phyloP scores from a whole-genome alignment of 2,329 filamentous ascomycete genomes.

The Alternaria triticimaculans region DNA sequence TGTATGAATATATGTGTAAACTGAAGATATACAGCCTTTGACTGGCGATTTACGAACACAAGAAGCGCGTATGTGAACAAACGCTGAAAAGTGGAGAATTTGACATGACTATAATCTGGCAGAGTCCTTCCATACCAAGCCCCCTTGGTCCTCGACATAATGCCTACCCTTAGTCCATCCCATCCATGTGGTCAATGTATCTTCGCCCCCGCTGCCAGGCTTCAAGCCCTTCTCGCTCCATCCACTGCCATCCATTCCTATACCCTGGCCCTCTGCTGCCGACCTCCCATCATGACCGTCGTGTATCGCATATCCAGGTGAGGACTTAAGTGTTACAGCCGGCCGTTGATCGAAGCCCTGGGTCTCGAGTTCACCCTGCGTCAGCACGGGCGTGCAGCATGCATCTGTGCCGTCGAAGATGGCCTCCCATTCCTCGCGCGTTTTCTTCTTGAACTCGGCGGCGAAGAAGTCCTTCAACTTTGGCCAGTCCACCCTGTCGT shows the following conservation, averaged over 20 bases:
- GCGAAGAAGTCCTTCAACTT: constrained; percentile 68
- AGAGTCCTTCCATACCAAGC: constrained; percentile 54
- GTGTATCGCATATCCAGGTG: constrained; percentile 70
- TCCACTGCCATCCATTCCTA: constrained; percentile 69
- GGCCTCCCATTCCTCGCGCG: constrained; percentile 79
- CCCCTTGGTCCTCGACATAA: constrained; percentile 62
- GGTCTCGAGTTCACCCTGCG: constrained; percentile 73
- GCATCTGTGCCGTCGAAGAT: constrained; percentile 92
- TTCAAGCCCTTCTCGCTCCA: constrained; percentile 67
- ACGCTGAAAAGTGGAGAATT: neutral
- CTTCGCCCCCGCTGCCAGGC: constrained; percentile 76
- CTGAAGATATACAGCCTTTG: neutral
- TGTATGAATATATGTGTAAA: constrained; percentile 5
- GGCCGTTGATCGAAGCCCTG: constrained; percentile 73
- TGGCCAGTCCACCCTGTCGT: constrained; percentile 71
- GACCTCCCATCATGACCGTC: constrained; percentile 52
- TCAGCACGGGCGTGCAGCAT: constrained; percentile 87
- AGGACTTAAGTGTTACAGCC: constrained; percentile 70
- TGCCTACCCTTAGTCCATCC: constrained; percentile 77
- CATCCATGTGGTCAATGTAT: constrained; percentile 72
- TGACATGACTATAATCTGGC: constrained; percentile 29
- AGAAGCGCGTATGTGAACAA: neutral
- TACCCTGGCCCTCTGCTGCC: constrained; percentile 65
- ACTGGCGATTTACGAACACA: neutral
- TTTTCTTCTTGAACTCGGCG: constrained; percentile 70